Percentiles rank a stretch among this genome's conserved stretches.
phyloP scores from a whole-genome alignment of 768 basidiomycete species.

The Rhizopogon vulgaris region DNA sequence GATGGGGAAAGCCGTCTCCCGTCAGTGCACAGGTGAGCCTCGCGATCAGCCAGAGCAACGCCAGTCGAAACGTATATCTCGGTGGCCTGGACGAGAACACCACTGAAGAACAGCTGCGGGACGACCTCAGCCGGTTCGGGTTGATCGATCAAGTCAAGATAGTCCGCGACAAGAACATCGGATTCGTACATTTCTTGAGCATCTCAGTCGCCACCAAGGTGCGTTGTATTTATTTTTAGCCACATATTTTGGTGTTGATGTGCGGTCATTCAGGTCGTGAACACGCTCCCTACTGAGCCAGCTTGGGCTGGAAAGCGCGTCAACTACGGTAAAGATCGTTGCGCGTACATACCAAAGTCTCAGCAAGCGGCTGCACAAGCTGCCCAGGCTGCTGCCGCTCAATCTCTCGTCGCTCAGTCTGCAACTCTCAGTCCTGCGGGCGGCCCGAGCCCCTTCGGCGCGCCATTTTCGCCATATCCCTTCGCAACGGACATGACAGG shows the following conservation, averaged over 20 bases:
- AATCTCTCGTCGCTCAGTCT: slow-evolving; percentile 52
- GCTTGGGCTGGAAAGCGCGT: slow-evolving; percentile 95
- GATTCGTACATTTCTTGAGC: slow-evolving; percentile 97
- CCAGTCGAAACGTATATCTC: slow-evolving; percentile 93
- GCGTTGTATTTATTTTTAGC: slow-evolving; percentile 15
- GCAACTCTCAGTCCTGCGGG: slow-evolving; percentile 31
- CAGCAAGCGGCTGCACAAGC: slow-evolving; percentile 86
- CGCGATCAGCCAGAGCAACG: slow-evolving; percentile 88
- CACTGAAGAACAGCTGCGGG: slow-evolving; percentile 88
- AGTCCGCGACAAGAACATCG: slow-evolving; percentile 97
- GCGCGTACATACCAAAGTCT: slow-evolving; percentile 94
- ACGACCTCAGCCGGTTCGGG: slow-evolving; percentile 89
- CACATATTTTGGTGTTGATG: background rate
- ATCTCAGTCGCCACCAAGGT: slow-evolving; percentile 95
- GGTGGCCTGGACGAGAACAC: slow-evolving; percentile 86
- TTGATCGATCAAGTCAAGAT: slow-evolving; percentile 99
- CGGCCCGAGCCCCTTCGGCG: slow-evolving; percentile 23
- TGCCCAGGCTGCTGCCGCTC: slow-evolving; percentile 81
- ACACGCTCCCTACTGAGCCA: slow-evolving; percentile 85
- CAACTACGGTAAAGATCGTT: slow-evolving; percentile 98
- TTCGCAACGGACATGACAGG: slow-evolving; percentile 40
- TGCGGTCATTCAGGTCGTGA: slow-evolving; percentile 63
- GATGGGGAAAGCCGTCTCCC: slow-evolving; percentile 93
- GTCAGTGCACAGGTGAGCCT: slow-evolving; percentile 82
- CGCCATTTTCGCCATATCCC: slow-evolving; percentile 44